Percentiles rank a stretch among this genome's conserved stretches.
phyloP scores from a whole-genome alignment of 257 asterid species.

The Plectranthus barbatus region DNA sequence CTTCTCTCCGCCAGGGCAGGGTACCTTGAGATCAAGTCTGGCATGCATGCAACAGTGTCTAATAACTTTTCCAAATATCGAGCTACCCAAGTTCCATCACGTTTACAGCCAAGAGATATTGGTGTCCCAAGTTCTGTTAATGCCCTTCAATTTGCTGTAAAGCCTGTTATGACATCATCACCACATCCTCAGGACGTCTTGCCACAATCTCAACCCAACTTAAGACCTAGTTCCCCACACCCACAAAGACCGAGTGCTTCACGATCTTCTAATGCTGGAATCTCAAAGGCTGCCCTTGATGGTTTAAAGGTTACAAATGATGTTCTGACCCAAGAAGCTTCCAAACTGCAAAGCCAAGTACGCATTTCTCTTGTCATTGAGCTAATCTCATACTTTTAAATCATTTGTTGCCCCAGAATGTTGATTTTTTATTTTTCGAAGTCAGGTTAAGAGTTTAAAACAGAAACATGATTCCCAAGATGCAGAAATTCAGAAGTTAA shows the following conservation, averaged over 20 bases:
- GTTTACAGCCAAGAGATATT: conserved; percentile 70
- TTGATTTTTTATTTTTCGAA: not conserved
- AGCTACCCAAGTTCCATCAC: conserved; percentile 91
- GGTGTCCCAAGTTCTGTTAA: conserved; percentile 87
- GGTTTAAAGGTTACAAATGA: conserved; percentile 74
- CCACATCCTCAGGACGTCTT: conserved; percentile 28
- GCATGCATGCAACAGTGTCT: conserved; percentile 22
- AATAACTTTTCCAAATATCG: conserved; percentile 47
- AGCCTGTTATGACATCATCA: conserved; percentile 41
- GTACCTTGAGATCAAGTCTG: conserved; percentile 68
- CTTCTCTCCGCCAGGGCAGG: conserved; percentile 53
- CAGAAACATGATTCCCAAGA: conserved; percentile 58
- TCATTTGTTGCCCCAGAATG: not conserved
- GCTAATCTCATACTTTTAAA: not conserved
- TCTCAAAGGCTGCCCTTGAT: conserved; percentile 76
- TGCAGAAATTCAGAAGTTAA: conserved; percentile 43
- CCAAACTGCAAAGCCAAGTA: conserved; percentile 65
- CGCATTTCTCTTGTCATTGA: conserved; percentile 6
- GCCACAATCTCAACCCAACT: conserved; percentile 41
- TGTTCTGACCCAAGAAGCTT: conserved; percentile 60
- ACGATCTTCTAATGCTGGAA: conserved; percentile 50
- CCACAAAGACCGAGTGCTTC: conserved; percentile 80
- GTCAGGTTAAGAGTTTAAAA: conserved; percentile 49
- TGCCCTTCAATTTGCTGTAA: conserved; percentile 64
- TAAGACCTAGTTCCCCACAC: conserved; percentile 72